Evolutionary conservation across 2,329 filamentous ascomycete genomes (phyloP), one percentile per base, ranked within the genome.

Genomic region (Xylaria arbuscula): DNA sequence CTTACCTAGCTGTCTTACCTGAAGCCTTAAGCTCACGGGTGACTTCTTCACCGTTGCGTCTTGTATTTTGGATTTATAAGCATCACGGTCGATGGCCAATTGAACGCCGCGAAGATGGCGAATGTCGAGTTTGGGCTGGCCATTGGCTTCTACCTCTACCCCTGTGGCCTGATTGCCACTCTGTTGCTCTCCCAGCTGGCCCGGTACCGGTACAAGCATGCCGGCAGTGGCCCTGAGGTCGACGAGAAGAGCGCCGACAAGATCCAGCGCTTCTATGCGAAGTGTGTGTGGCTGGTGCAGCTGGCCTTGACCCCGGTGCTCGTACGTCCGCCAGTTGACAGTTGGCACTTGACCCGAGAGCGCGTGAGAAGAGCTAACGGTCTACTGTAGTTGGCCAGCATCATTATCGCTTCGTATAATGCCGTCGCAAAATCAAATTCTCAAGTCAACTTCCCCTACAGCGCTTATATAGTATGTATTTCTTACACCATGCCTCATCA

Each of bases 141-240:
- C 67, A 73, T 80, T 8, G 79, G 78, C 67, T 83, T 83, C 70
- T 83, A 83, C 59, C 62, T 79, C 60, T 83, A 83, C 66, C 82
- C 81, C 0, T 79, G 78, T 48, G 74, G 77, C 5, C 76, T 83
- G 9, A 82, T 83, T 55, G 64, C 75, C 3, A 76, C 79, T 1
- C 70, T 83, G 6, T 62, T 82, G 17, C 74, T 78, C 2, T 78
- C 77, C 0, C 81, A 83, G 70, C 73, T 80, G 6, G 59, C 80
- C 45, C 76, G 79, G 63, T 83, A 80, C 55, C 54, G 72, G 70
- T 82, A 78, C 71, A 77, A 76, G 62, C 72, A 76, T 65, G 73
- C 73, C 68, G 73, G 63, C 50, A 71, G 59, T 71, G 74, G 74
- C 67, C 69, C 73, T 0, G 62, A 75, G 34, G 67, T 57, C 13